Percentiles rank a stretch among this genome's conserved stretches.
phyloP scores from a whole-genome alignment of 2,329 filamentous ascomycete species.

The Fusarium aywerte region DNA sequence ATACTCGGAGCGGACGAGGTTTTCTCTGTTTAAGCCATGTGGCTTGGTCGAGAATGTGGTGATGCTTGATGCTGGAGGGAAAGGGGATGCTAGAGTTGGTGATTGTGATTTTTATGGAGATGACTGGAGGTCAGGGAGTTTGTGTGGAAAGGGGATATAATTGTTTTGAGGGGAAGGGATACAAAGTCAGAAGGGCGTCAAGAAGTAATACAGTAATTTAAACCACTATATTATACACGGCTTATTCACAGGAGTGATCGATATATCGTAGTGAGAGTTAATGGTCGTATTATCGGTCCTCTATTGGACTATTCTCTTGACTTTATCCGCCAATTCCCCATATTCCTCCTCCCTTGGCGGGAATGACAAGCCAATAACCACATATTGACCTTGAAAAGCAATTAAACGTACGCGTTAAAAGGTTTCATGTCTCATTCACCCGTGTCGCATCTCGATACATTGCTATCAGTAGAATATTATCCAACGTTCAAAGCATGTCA shows the following conservation, averaged over 20 bases:
- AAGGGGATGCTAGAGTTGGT: not conserved
- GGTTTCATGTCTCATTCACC: not conserved
- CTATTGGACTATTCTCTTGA: constrained; percentile 3
- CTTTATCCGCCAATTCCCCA: not conserved
- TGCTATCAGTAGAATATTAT: not conserved
- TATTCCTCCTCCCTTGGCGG: constrained; percentile 11
- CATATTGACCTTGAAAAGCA: not conserved
- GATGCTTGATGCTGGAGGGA: not conserved
- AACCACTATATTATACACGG: not conserved
- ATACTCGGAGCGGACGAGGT: not conserved
- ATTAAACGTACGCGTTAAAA: not conserved
- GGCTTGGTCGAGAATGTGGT: not conserved
- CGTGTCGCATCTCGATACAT: not conserved
- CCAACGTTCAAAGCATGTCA: not conserved
- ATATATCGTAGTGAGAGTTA: not conserved
- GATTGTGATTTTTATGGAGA: not conserved
- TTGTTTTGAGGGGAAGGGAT: not conserved
- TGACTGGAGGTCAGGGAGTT: not conserved
- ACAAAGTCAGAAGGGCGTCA: not conserved
- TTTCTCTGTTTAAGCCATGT: constrained; percentile 12
- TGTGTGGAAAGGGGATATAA: not conserved
- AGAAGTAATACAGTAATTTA: not conserved
- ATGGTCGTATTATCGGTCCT: not conserved
- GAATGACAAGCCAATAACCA: not conserved
- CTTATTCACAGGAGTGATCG: not conserved